Evolutionary conservation across 2,329 filamentous ascomycete species (phyloP), one percentile per base, ranked within the genome.

Genomic region (Cryphonectria naterciae): DNA sequence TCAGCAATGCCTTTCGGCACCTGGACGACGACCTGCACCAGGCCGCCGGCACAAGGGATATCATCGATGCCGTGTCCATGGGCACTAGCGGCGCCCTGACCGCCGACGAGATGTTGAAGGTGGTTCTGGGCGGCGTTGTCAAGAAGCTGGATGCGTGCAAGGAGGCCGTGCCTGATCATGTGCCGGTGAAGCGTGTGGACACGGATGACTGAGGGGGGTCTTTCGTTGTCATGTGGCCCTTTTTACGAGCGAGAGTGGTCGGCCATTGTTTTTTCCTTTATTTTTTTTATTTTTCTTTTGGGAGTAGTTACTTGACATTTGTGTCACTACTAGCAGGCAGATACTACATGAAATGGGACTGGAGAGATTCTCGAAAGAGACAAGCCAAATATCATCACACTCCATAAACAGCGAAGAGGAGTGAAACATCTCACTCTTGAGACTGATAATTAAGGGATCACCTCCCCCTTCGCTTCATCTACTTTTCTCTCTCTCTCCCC

Each of bases 1-100:
- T 73, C 6, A 37, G 43, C 65, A 69, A 70, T 19, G 66, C 37
- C 37, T 68, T 74, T n/a, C n/a, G 67, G 32, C 71, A 74, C 68
- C 72, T 74, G 6, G 73, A 74, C 65, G 73, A 74, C 67, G 73
- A 74, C 67, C 72, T 74, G 67, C 70, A 72, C 67, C 70, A 67
- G 66, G 69, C 70, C 58, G 54, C 65, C 1, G 63, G 65, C 46
- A 73, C 72, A 17, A 62, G 67, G 15, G 73, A 74, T 60, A 74
- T 74, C 32, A 68, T 73, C 28, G 73, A 74, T 32, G 71, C 72
- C 19, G 65, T 52, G 6, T 41, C 65, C 19, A 32, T 68, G 52
- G 69, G 66, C 39, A 65, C 65, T 4, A 70, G 43, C 8, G 70
- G 72, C 19, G 63, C 67, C 4, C 58, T 73, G 46, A 60, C 70